phyloP scores from a whole-genome alignment of 2,329 filamentous ascomycete genomes.

The Aspergillus carbonarius region DNA sequence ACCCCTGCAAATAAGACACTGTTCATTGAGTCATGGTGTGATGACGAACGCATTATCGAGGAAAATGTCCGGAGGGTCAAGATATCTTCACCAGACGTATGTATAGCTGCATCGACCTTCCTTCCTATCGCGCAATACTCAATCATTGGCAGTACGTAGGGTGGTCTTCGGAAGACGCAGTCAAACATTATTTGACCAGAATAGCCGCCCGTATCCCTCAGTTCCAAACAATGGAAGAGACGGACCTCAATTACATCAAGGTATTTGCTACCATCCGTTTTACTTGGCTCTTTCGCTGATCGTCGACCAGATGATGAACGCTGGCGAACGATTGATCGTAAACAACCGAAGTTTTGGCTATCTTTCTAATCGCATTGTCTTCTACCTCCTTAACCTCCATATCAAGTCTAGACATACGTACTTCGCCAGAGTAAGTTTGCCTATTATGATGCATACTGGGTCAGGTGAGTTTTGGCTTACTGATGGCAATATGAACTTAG shows the following conservation, averaged over 20 bases:
- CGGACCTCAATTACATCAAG: conserved; percentile 94
- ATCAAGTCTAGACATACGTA: conserved; percentile 94
- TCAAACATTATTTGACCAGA: conserved; percentile 83
- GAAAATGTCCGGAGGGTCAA: conserved; percentile 98
- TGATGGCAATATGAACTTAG: conserved; percentile 23
- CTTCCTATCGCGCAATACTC: conserved; percentile 9
- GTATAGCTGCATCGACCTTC: conserved; percentile 29
- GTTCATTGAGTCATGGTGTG: conserved; percentile 94
- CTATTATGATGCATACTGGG: not conserved
- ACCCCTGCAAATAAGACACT: conserved; percentile 57
- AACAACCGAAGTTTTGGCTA: conserved; percentile 98
- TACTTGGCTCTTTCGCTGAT: conserved; percentile 14
- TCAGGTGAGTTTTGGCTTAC: not conserved
- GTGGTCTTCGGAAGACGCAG: conserved; percentile 89
- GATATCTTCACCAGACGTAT: conserved; percentile 90
- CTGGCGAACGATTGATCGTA: conserved; percentile 86
- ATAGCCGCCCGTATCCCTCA: conserved; percentile 92
- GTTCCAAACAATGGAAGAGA: conserved; percentile 95
- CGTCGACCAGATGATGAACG: conserved; percentile 77
- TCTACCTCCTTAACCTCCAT: conserved; percentile 95
- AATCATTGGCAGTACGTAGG: conserved; percentile 67
- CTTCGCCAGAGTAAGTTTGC: conserved; percentile 66
- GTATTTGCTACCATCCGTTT: conserved; percentile 25
- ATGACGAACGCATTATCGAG: conserved; percentile 87
- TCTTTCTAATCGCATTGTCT: conserved; percentile 93